Percentiles rank a stretch among this genome's conserved stretches.
phyloP scores from a whole-genome alignment of 345 rosid genomes.

The Lepidium didymum region DNA sequence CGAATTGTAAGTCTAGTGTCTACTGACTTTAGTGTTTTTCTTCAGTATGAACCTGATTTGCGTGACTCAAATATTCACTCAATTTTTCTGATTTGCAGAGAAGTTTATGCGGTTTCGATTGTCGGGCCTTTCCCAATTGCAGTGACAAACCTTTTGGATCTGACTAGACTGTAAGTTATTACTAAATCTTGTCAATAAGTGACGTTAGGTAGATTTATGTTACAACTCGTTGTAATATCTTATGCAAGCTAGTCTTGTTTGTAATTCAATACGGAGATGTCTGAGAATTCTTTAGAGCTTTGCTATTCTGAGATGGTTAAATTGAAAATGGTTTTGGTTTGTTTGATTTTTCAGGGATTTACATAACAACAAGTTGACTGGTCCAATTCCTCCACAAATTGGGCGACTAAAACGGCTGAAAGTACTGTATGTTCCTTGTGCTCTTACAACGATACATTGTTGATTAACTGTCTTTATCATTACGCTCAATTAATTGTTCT shows the following conservation, averaged over 20 bases:
- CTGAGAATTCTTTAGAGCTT: neutral
- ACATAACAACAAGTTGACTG: slow-evolving; percentile 91
- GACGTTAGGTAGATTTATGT: neutral
- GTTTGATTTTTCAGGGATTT: slow-evolving; percentile 59
- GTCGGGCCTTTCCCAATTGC: slow-evolving; percentile 98
- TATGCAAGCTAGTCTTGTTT: neutral
- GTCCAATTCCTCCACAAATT: slow-evolving; percentile 96
- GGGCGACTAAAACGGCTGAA: slow-evolving; percentile 78
- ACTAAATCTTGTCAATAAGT: neutral
- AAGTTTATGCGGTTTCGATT: slow-evolving; percentile 91
- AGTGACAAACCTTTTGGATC: slow-evolving; percentile 88
- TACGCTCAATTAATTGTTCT: neutral
- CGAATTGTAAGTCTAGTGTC: slow-evolving; percentile 45
- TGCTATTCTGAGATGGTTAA: neutral
- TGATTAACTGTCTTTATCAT: neutral
- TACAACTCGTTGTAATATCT: neutral
- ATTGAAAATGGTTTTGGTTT: neutral
- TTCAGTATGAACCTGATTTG: neutral
- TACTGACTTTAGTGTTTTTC: neutral
- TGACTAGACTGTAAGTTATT: slow-evolving; percentile 70
- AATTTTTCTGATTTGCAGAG: slow-evolving; percentile 42
- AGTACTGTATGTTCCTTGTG: slow-evolving; percentile 51
- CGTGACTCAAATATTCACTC: neutral
- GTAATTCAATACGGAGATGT: neutral
- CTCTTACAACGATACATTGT: neutral